These are phyloP conservation scores for Aspergillus pseudonomiae DNA, from an alignment of 2,329 filamentous ascomycete genomes.

Conservation along the genomic window DNA sequence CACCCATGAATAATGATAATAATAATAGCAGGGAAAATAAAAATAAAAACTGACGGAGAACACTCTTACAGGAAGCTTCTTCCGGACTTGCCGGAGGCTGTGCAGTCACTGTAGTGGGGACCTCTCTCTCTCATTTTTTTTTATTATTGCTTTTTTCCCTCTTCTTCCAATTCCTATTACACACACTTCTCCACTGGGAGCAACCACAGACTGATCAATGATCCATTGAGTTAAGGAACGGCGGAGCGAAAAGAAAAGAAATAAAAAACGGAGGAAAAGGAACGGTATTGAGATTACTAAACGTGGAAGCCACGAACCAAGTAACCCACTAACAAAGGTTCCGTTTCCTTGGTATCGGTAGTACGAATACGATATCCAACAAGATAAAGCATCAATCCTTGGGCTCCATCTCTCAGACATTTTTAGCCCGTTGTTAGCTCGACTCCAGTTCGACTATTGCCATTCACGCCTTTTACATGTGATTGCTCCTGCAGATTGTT, in stretches of 20 bases:
- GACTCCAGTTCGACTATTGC: neutral
- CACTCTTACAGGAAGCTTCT: slow-evolving; percentile 9
- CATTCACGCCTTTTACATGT: slow-evolving; percentile 9
- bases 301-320: neutral
- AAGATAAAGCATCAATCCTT: slow-evolving; percentile 5
- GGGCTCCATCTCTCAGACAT: slow-evolving; percentile 7
- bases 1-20: slow-evolving; percentile 1
- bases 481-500: neutral
- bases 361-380: slow-evolving; percentile 15
- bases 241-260: neutral
- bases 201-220: too few relatives aligned
- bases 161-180: neutral
- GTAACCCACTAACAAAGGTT: neutral
- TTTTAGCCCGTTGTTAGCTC: slow-evolving; percentile 5
- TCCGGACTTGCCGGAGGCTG: slow-evolving; percentile 23
- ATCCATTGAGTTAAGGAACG: neutral
- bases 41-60: neutral
- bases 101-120: slow-evolving; percentile 14
- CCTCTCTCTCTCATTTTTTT: neutral
- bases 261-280: neutral
- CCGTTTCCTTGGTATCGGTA: neutral
- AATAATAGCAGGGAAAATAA: neutral
- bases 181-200: neutral
- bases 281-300: neutral
- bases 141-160: neutral